Base-by-base conservation (phyloP, 139 green algal species). In the Picocystis salinarum region DNA sequence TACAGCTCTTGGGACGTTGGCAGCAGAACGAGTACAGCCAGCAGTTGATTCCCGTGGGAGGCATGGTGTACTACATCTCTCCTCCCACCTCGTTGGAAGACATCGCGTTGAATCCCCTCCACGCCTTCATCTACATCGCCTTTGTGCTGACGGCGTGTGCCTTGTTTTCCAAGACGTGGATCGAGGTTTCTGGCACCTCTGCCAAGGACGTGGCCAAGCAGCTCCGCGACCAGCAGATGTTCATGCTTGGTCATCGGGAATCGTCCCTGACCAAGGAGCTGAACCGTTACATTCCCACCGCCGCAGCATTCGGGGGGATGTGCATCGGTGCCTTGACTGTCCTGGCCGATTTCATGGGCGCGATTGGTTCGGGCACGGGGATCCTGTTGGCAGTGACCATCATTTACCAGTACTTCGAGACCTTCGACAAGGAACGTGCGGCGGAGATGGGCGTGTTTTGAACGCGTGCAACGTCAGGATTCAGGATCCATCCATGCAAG, bases 121-220 rank as follows among this genome's bases (percentile, higher is more conserved):
- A 99, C 58, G 80, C 85, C 2, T 25, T 95, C 3, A 91, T 99
- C 68, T 99, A 99, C 62, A 61, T 95, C 6, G 62, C 67, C 30
- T 96, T 97, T 75, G 95, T 96, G 87, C 77, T 96, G 27, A 67
- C 75, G 9, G 84, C 85, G 10, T 96, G 87, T 62, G 87, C 87
- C 3, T 61, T 96, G n/a, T 96, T 97, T 70, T 95, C 85, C 55
- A 96, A 96, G 75, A 95, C 84, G 26, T 99, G 89, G 89, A 97
- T 99, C 52, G 89, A 99, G 71, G 83, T 99, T n/a, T 91, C 75
- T 0, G 89, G 88, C 27, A 85, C 80, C 28, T 83, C 63, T 25
- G 82, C 89, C 22, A 64, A 48, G 39, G 89, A 99, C 49, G 89
- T 99, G 3, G 89, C 89, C 23, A 92, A 91, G 73, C 79, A 96